A percentile compares a stretch with the other conserved stretches of the same genome.
Conservation (phyloP, 2,329 filamentous ascomycete genomes). For the Diaporthe sp. region DNA sequence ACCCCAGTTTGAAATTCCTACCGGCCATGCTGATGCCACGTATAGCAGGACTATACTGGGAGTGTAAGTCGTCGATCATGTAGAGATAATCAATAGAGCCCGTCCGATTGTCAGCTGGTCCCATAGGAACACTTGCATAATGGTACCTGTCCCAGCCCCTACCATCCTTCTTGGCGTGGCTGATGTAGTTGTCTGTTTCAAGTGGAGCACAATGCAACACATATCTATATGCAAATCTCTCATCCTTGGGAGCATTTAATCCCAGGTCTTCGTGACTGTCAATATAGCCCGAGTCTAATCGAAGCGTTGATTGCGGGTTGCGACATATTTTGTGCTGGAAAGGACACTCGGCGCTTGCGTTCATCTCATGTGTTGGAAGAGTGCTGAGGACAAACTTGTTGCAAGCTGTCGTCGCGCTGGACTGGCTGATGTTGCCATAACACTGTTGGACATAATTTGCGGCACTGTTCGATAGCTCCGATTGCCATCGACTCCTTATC, state of each 20-base stretch:
- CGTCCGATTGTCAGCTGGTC: background rate
- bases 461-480: background rate
- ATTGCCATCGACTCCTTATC: background rate
- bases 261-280: slow-evolving; percentile 42
- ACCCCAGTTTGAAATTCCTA: background rate
- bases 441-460: slow-evolving; percentile 40
- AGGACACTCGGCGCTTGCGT: slow-evolving; percentile 40
- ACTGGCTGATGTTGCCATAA: slow-evolving; percentile 22
- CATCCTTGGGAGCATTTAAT: slow-evolving; percentile 39
- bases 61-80: background rate
- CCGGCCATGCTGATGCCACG: background rate
- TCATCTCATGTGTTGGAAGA: background rate
- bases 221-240: slow-evolving; percentile 36
- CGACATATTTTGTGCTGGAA: slow-evolving; percentile 40
- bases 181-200: slow-evolving; percentile 18
- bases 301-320: slow-evolving; percentile 7
- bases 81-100: background rate
- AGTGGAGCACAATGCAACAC: slow-evolving; percentile 32
- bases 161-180: background rate
- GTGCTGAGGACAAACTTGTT: slow-evolving; percentile 7
- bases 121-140: background rate
- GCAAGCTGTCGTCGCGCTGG: slow-evolving; percentile 12
- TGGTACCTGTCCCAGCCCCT: slow-evolving; percentile 28
- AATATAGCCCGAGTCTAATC: slow-evolving; percentile 40
- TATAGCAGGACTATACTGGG: background rate